Conservation (phyloP, 345 rosid species). For the Linum usitatissimum region DNA sequence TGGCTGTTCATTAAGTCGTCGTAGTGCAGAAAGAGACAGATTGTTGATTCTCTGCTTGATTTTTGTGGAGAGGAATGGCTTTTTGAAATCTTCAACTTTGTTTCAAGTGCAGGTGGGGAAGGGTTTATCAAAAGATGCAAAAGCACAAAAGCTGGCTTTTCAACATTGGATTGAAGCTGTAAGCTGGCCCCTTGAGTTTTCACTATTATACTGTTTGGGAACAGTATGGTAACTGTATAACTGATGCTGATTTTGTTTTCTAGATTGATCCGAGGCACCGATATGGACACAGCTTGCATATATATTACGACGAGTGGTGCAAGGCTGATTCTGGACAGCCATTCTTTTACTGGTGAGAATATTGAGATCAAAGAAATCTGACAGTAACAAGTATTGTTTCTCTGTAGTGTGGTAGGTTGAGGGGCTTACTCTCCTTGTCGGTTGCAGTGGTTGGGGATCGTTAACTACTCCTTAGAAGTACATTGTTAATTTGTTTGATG, state of each 20-base stretch:
- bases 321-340: conserved; percentile 71
- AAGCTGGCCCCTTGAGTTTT: conserved; percentile 3
- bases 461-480: background rate
- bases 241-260: background rate
- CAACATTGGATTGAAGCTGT: conserved; percentile 38
- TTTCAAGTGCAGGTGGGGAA: conserved; percentile 46
- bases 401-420: background rate
- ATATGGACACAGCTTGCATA: conserved; percentile 29
- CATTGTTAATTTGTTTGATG: background rate
- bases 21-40: background rate
- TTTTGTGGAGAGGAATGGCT: background rate
- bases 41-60: background rate
- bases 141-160: conserved; percentile 46
- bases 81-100: conserved; percentile 1
- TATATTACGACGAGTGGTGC: conserved; percentile 74
- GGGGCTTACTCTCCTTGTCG: background rate
- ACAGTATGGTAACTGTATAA: background rate
- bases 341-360: conserved; percentile 66
- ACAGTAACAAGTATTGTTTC: background rate
- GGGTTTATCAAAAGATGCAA: conserved; percentile 15
- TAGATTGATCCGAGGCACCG: conserved; percentile 71
- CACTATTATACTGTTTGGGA: background rate
- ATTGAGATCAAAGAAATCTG: background rate
- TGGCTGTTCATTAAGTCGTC: background rate
- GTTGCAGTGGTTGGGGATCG: background rate